Evolutionary conservation across 495 filamentous ascomycete genomes (phyloP).

Genomic region (Rostrohypoxylon terebratum): DNA sequence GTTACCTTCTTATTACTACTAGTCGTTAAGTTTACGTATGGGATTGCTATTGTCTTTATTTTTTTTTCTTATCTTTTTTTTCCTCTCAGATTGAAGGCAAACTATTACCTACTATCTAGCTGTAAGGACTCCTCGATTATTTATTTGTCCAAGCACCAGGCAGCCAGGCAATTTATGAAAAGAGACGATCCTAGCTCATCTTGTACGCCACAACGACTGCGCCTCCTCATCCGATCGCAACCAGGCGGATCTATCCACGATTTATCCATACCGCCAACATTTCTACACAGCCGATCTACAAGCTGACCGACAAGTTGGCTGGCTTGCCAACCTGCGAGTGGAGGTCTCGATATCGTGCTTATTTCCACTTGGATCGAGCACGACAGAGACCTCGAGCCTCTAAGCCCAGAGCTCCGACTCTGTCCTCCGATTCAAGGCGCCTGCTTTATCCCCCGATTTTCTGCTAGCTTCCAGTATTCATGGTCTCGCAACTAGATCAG

Average conservation of each 20-base stretch:
- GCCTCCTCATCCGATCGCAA: slow-evolving; percentile 31
- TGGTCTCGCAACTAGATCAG: slow-evolving; percentile 81
- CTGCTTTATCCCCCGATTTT: slow-evolving; percentile 3
- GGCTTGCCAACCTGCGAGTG: slow-evolving; percentile 9
- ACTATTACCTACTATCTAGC: neutral
- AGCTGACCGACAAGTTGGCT: slow-evolving; percentile 3
- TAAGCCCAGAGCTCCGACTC: neutral
- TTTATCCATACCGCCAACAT: slow-evolving; percentile 10
- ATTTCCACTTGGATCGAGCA: slow-evolving; percentile 1
- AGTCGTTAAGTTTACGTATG: neutral
- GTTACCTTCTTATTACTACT: slow-evolving; percentile 4
- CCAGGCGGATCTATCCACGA: slow-evolving; percentile 28
- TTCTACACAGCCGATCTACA: neutral
- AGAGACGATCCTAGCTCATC: slow-evolving; percentile 13
- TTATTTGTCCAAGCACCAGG: neutral
- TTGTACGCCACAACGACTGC: slow-evolving; percentile 31
- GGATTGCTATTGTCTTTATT: slow-evolving; percentile 3
- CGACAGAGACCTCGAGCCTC: neutral
- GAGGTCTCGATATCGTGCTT: slow-evolving; percentile 6
- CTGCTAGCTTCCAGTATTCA: slow-evolving; percentile 52
- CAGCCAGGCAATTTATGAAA: neutral
- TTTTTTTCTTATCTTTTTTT: too few species aligned
- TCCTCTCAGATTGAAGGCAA: neutral
- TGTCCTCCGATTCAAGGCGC: slow-evolving; percentile 19
- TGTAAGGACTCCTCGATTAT: neutral